Conservation (phyloP, 1,139 yeast species). For the Arxiozyma slooffiae region DNA sequence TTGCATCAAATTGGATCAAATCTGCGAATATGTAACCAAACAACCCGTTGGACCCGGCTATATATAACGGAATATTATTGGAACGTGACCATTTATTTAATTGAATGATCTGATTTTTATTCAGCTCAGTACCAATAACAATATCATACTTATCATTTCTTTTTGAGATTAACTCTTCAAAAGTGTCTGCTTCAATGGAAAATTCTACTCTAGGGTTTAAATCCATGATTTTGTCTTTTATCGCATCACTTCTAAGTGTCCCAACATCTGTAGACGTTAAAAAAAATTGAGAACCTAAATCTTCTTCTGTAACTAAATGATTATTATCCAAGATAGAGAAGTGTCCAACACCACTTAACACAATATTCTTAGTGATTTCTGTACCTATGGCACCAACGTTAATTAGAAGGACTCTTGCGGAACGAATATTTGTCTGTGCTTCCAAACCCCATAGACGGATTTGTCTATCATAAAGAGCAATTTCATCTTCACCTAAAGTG, state of each 20-base stretch:
- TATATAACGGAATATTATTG: conserved; percentile 54
- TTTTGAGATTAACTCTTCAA: conserved; percentile 24
- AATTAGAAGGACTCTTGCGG: conserved; percentile 59
- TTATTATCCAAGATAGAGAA: conserved; percentile 56
- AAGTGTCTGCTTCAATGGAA: conserved; percentile 31
- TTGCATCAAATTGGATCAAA: conserved; percentile 48
- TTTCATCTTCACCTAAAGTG: conserved; percentile 49
- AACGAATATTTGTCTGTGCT: conserved; percentile 73
- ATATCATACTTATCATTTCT: conserved; percentile 43
- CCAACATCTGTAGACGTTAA: conserved; percentile 53
- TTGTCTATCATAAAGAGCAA: conserved; percentile 89
- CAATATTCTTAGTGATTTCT: conserved; percentile 75
- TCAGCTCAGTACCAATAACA: conserved; percentile 64
- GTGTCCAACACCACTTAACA: conserved; percentile 79
- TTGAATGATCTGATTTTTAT: conserved; percentile 32
- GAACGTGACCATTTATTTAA: conserved; percentile 49
- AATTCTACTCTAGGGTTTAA: conserved; percentile 70
- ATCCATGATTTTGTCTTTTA: conserved; percentile 48
- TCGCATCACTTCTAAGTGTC: conserved; percentile 44
- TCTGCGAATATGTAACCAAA: conserved; percentile 79
- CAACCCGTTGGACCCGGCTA: conserved; percentile 64
- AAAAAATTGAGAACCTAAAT: conserved; percentile 72
- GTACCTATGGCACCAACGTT: conserved; percentile 66
- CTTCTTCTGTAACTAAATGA: conserved; percentile 46
- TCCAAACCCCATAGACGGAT: conserved; percentile 94